These are phyloP conservation scores for Arabis alpina DNA, from an alignment of 345 rosid genomes.

Conservation along the genomic window DNA sequence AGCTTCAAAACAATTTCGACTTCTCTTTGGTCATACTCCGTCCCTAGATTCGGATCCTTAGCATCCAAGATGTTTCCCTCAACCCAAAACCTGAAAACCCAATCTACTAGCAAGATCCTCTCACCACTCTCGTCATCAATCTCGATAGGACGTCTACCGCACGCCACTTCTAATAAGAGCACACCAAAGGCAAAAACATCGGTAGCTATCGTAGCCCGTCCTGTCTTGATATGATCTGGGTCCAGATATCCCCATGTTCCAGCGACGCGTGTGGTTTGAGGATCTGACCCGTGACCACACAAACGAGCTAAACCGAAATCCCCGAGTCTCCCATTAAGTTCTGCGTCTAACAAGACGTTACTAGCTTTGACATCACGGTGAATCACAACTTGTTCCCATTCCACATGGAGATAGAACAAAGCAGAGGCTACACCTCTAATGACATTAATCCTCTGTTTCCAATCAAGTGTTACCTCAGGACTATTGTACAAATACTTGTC, in stretches of 20 bases:
- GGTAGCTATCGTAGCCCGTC: conserved; percentile 58
- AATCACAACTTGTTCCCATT: conserved; percentile 79
- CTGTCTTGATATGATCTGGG: conserved; percentile 76
- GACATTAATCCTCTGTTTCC: conserved; percentile 72
- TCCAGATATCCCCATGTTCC: conserved; percentile 90
- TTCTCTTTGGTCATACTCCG: conserved; percentile 47
- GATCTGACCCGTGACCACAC: conserved; percentile 69
- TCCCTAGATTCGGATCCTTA: conserved; percentile 48
- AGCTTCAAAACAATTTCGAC: conserved; percentile 57
- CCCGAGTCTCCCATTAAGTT: conserved; percentile 69
- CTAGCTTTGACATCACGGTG: conserved; percentile 84
- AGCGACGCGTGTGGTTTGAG: conserved; percentile 73
- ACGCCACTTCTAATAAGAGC: conserved; percentile 64
- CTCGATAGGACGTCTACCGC: conserved; percentile 55
- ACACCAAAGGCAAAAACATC: conserved; percentile 92
- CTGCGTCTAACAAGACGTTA: conserved; percentile 67
- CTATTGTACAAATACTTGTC: conserved; percentile 66
- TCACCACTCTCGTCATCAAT: not conserved
- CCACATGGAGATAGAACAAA: conserved; percentile 75
- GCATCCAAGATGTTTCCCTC: conserved; percentile 55
- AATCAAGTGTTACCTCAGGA: conserved; percentile 50
- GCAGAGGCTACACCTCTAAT: conserved; percentile 75
- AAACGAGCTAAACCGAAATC: conserved; percentile 89
- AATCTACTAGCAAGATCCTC: conserved; percentile 53
- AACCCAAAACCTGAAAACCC: conserved; percentile 60